phyloP scores from a whole-genome alignment of 2,329 filamentous ascomycete species.

The Sordariomycetes sp. region DNA sequence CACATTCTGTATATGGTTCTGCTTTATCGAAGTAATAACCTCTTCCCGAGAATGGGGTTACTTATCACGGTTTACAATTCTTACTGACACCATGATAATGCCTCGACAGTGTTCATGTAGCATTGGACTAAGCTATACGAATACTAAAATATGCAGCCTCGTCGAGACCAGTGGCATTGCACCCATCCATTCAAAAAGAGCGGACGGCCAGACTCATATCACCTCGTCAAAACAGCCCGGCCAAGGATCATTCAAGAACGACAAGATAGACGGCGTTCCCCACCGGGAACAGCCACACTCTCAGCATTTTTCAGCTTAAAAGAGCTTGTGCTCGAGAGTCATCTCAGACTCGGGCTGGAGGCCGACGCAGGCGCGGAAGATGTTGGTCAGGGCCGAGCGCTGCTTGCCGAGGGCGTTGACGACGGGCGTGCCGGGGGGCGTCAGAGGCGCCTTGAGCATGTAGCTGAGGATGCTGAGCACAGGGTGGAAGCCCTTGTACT shows the following conservation, averaged over 20 bases:
- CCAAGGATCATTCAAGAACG: neutral
- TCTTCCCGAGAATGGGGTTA: no score
- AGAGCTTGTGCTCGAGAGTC: conserved; percentile 97
- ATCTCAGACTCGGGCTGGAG: conserved; percentile 97
- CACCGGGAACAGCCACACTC: neutral
- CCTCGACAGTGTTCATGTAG: neutral
- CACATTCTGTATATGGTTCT: no score
- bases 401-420: conserved; percentile 95
- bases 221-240: neutral
- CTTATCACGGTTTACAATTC: no score
- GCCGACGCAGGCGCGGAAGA: conserved; percentile 95
- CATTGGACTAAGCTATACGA: neutral
- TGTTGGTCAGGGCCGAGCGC: conserved; percentile 87
- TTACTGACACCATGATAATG: no score
- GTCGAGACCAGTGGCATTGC: neutral
- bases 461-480: conserved; percentile 96
- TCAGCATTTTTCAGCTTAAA: conserved; percentile 30
- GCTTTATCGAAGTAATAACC: no score
- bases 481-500: conserved; percentile 91
- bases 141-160: neutral
- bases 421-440: conserved; percentile 86
- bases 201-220: neutral
- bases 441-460: conserved; percentile 95
- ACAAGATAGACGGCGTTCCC: neutral
- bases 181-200: neutral